These are phyloP conservation scores for Picea engelmannii DNA, from an alignment of 83 land plant species.

Conservation along the genomic window DNA sequence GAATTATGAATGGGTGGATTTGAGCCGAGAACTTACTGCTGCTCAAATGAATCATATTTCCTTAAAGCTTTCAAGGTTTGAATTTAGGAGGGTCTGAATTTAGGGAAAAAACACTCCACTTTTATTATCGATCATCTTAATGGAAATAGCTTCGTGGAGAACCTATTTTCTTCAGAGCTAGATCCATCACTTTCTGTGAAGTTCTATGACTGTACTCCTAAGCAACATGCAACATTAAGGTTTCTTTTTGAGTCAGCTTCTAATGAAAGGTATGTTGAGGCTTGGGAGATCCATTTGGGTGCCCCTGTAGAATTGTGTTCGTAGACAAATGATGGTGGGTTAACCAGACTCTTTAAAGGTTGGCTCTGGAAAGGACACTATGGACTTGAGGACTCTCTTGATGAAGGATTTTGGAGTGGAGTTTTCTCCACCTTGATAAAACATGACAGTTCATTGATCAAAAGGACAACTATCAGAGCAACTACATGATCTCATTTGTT, in stretches of 20 bases:
- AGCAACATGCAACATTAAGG: conserved; percentile 86
- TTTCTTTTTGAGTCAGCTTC: conserved; percentile 59
- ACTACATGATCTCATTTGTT: too few species aligned
- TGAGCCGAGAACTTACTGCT: too few species aligned
- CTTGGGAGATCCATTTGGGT: conserved; percentile 53
- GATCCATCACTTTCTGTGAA: conserved; percentile 72
- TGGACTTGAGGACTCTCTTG: conserved; percentile 31
- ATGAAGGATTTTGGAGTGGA: conserved; percentile 30
- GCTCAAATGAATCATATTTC: too few species aligned
- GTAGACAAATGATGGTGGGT: conserved; percentile 54
- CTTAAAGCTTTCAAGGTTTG: too few species aligned
- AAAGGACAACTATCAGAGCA: too few species aligned
- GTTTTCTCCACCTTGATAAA: not conserved
- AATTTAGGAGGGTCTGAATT: too few species aligned
- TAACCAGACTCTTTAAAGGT: conserved; percentile 28
- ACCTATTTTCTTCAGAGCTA: conserved; percentile 67
- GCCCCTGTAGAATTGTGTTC: conserved; percentile 41
- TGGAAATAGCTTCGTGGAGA: too few species aligned
- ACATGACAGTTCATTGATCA: not conserved
- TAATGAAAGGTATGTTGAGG: not conserved
- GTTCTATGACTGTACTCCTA: conserved; percentile 82
- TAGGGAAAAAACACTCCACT: too few species aligned
- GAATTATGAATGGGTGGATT: too few species aligned
- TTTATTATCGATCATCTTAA: too few species aligned
- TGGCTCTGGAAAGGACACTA: conserved; percentile 25